Percentiles rank a stretch among this genome's conserved stretches.
These are phyloP conservation scores for Rasamsonia emersonii DNA, from an alignment of 2,329 filamentous ascomycete species.

Conservation along the genomic window DNA sequence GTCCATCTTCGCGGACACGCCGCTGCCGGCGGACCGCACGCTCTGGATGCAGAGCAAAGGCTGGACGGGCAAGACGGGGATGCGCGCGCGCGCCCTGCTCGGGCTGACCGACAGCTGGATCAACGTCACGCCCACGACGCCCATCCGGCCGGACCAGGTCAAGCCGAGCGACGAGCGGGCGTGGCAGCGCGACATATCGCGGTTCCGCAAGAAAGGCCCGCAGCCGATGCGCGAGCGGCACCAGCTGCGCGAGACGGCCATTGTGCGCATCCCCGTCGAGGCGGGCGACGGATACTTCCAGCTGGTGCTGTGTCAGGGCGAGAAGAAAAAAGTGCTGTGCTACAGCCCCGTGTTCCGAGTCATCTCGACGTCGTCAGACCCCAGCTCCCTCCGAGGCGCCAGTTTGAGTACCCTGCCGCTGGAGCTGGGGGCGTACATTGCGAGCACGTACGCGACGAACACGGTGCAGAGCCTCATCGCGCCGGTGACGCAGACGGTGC, in stretches of 20 bases:
- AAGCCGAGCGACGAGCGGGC: conserved; percentile 52
- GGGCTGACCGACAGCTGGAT: conserved; percentile 55
- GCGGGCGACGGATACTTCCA: conserved; percentile 61
- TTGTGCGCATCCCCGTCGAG: conserved; percentile 56
- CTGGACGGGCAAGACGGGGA: conserved; percentile 59
- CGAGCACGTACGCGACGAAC: conserved; percentile 35
- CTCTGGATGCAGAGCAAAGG: conserved; percentile 63
- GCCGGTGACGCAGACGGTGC: conserved; percentile 17
- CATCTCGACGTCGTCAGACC: conserved; percentile 56
- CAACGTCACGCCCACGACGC: conserved; percentile 54
- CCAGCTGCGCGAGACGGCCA: conserved; percentile 51
- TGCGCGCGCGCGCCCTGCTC: conserved; percentile 56
- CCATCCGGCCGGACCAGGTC: conserved; percentile 42
- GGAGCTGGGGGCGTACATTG: conserved; percentile 47
- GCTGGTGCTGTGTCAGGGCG: conserved; percentile 52
- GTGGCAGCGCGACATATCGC: conserved; percentile 59
- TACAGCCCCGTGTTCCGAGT: conserved; percentile 60
- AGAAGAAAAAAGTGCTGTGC: conserved; percentile 52
- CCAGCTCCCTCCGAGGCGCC: conserved; percentile 55
- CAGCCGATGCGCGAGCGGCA: conserved; percentile 43
- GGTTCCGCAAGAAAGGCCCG: conserved; percentile 51
- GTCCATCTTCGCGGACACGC: conserved; percentile 53
- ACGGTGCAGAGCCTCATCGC: conserved; percentile 16
- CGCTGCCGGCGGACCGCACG: conserved; percentile 49
- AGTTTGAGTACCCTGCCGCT: conserved; percentile 57